Conservation (phyloP, 2,329 filamentous ascomycete species). For the Gaeumannomyces tritici region DNA sequence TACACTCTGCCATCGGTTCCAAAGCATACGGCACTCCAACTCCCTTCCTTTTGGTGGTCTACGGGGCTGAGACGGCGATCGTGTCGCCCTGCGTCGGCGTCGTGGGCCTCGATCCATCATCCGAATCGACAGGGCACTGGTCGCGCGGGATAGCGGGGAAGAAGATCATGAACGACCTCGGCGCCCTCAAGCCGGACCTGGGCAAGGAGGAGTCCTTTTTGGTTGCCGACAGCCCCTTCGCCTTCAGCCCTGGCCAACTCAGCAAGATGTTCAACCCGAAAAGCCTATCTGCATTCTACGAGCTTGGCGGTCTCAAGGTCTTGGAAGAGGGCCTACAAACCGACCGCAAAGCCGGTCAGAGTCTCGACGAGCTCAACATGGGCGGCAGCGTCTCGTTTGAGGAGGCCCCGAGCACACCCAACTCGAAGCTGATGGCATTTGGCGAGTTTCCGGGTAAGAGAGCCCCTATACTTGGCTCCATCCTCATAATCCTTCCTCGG, state of each 20-base stretch:
- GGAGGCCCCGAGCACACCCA: too few species aligned
- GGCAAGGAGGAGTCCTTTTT: constrained; percentile 62
- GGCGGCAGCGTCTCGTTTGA: constrained; percentile 59
- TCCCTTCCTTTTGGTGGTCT: constrained; percentile 24
- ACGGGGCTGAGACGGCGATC: constrained; percentile 41
- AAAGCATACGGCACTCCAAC: too few species aligned
- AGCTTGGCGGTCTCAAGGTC: constrained; percentile 62
- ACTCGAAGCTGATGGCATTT: too few species aligned
- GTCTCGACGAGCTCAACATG: constrained; percentile 56
- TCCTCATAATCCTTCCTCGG: too few species aligned
- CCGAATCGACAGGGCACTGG: constrained; percentile 56
- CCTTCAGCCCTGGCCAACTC: constrained; percentile 63
- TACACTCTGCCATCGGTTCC: too few species aligned
- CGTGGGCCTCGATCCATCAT: constrained; percentile 47
- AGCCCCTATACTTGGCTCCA: too few species aligned
- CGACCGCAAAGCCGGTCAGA: constrained; percentile 54
- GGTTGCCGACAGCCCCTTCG: constrained; percentile 60
- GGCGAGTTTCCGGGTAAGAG: too few species aligned
- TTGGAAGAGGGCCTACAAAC: constrained; percentile 66
- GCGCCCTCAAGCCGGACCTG: constrained; percentile 59
- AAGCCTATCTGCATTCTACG: constrained; percentile 63
- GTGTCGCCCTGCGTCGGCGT: constrained; percentile 50
- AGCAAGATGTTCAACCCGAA: constrained; percentile 75
- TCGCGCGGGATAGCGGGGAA: constrained; percentile 59
- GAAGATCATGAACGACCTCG: too few species aligned